phyloP scores from a whole-genome alignment of 345 rosid genomes.

The Cardamine chenopodiifolia region DNA sequence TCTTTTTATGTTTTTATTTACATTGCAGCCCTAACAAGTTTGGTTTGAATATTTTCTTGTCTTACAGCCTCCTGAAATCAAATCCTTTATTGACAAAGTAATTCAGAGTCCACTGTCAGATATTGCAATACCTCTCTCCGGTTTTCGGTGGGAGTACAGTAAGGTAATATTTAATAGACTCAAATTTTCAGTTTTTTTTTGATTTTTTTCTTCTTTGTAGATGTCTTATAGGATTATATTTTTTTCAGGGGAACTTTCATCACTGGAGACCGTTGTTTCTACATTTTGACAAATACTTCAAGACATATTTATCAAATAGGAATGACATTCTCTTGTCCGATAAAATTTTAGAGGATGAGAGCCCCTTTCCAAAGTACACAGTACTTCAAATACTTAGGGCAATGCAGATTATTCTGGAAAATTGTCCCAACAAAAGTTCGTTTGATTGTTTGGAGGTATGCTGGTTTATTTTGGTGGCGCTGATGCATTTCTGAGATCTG shows the following conservation, averaged over 20 bases:
- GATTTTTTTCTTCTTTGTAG: neutral
- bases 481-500: conserved; percentile 24
- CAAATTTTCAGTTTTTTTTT: neutral
- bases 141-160: conserved; percentile 86
- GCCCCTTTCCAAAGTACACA: conserved; percentile 76
- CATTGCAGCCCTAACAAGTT: conserved; percentile 11
- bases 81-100: conserved; percentile 90
- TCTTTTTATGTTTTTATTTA: neutral
- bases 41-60: conserved; percentile 10
- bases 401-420: conserved; percentile 89
- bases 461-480: neutral
- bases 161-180: conserved; percentile 55
- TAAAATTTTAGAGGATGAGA: conserved; percentile 65
- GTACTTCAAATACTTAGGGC: conserved; percentile 86
- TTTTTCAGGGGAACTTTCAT: conserved; percentile 87
- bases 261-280: conserved; percentile 96
- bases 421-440: conserved; percentile 84
- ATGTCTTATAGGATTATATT: conserved; percentile 39
- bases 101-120: conserved; percentile 95
- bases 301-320: conserved; percentile 75
- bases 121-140: conserved; percentile 95
- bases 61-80: conserved; percentile 84
- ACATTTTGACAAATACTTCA: conserved; percentile 91
- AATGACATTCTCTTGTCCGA: conserved; percentile 83
- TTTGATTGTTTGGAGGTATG: conserved; percentile 95